Evolutionary conservation across 345 rosid species (phyloP).

Genomic region (Garcia nutans): DNA sequence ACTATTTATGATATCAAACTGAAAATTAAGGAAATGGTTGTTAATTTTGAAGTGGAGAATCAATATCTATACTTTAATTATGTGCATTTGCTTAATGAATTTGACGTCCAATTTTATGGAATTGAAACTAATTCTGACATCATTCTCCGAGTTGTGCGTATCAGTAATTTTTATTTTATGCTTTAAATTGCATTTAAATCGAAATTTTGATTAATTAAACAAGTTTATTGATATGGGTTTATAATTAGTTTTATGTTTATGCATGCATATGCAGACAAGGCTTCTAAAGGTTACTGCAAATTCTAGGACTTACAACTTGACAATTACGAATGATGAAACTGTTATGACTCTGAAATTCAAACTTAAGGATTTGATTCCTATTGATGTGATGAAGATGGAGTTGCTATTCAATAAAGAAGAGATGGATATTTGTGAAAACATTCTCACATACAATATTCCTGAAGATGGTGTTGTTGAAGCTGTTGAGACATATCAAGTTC

Average conservation of each 20-base stretch:
- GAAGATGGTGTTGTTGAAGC: not conserved
- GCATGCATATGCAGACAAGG: too few relatives aligned
- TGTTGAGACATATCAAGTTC: not conserved
- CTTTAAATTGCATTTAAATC: too few relatives aligned
- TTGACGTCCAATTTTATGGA: not conserved
- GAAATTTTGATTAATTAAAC: too few relatives aligned
- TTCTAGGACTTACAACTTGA: not conserved
- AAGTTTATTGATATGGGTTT: too few relatives aligned
- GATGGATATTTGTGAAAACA: not conserved
- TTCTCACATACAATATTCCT: not conserved
- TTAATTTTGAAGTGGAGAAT: not conserved
- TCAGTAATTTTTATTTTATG: too few relatives aligned
- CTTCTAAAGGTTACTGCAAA: too few relatives aligned
- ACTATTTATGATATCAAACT: conserved; percentile 3
- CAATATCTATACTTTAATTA: not conserved
- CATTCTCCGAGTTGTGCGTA: not conserved
- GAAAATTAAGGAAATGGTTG: not conserved
- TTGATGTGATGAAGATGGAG: not conserved
- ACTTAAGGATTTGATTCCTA: not conserved
- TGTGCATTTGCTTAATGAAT: not conserved
- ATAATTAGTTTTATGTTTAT: too few relatives aligned
- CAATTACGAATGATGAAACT: not conserved
- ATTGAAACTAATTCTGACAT: not conserved
- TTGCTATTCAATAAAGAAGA: not conserved
- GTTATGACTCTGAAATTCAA: not conserved